Percentiles rank a stretch among this genome's conserved stretches.
phyloP scores from a whole-genome alignment of 306 rosid species.

The Dicorynia guianensis region DNA sequence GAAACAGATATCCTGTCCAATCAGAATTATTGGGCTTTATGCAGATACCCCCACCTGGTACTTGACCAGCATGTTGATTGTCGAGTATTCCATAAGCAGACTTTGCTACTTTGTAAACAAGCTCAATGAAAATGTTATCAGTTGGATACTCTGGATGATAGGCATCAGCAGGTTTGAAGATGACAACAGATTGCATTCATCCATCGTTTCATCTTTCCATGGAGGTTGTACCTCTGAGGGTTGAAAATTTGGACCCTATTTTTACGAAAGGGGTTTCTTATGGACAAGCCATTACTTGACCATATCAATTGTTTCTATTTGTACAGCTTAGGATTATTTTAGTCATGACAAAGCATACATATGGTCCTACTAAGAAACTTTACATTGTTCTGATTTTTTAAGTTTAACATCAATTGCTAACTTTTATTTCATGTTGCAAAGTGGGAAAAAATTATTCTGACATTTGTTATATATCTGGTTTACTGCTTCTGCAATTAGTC shows the following conservation, averaged over 20 bases:
- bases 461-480: conserved; percentile 38
- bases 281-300: conserved; percentile 60
- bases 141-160: conserved; percentile 42
- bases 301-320: conserved; percentile 54
- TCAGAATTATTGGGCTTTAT: conserved; percentile 36
- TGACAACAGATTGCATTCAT: conserved; percentile 48
- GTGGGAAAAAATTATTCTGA: conserved; percentile 39
- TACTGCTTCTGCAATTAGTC: conserved; percentile 10
- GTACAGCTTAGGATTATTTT: conserved; percentile 86
- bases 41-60: conserved; percentile 36
- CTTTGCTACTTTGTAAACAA: conserved; percentile 24
- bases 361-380: conserved; percentile 43
- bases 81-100: conserved; percentile 22
- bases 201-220: conserved; percentile 55
- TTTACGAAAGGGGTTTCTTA: conserved; percentile 63
- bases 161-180: conserved; percentile 49
- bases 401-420: conserved; percentile 49
- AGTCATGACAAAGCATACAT: conserved; percentile 70
- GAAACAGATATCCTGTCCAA: conserved; percentile 33
- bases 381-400: conserved; percentile 40
- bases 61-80: conserved; percentile 29
- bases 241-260: conserved; percentile 56
- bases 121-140: conserved; percentile 19
- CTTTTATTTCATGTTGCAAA: conserved; percentile 44
- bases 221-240: conserved; percentile 50